phyloP scores from a whole-genome alignment of 257 asterid species.

The Orobanche coerulescens region DNA sequence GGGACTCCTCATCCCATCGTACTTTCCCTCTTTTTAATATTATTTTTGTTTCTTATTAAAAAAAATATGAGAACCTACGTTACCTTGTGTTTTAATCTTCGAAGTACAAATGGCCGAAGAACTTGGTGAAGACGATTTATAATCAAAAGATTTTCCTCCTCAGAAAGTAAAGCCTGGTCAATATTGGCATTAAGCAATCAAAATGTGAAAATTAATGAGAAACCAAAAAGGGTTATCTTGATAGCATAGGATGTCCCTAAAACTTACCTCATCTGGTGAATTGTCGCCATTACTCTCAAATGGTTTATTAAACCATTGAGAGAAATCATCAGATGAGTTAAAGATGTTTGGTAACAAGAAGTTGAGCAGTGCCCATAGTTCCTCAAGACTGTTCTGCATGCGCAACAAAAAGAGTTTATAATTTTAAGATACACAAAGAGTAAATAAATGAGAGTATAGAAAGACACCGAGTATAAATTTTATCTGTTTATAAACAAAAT shows the following conservation, averaged over 20 bases:
- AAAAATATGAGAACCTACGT: conserved; percentile 12
- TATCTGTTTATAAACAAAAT: conserved; percentile 5
- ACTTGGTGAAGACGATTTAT: conserved; percentile 99
- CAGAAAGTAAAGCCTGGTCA: conserved; percentile 85
- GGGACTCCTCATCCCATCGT: too few relatives aligned
- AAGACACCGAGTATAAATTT: conserved; percentile 1
- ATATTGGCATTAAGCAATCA: conserved; percentile 16
- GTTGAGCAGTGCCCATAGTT: conserved; percentile 97
- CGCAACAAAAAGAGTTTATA: conserved; percentile 15
- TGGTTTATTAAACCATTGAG: conserved; percentile 99
- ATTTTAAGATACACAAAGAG: conserved; percentile 17
- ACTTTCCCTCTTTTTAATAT: too few relatives aligned
- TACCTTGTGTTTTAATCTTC: conserved; percentile 98
- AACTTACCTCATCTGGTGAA: conserved; percentile 77
- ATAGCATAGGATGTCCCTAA: background rate
- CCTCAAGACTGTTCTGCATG: conserved; percentile 94
- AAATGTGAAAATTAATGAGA: conserved; percentile 12
- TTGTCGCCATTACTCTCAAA: conserved; percentile 89
- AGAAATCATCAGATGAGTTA: conserved; percentile 95
- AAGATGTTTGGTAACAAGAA: conserved; percentile 96
- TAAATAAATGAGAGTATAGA: background rate
- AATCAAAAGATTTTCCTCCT: conserved; percentile 97
- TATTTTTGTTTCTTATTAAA: too few relatives aligned
- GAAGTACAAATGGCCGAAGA: conserved; percentile 94
- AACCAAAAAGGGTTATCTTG: conserved; percentile 5